Percentiles rank a stretch among this genome's conserved stretches.
Conservation (phyloP, 1,139 yeast species). For the Candida albicans region DNA sequence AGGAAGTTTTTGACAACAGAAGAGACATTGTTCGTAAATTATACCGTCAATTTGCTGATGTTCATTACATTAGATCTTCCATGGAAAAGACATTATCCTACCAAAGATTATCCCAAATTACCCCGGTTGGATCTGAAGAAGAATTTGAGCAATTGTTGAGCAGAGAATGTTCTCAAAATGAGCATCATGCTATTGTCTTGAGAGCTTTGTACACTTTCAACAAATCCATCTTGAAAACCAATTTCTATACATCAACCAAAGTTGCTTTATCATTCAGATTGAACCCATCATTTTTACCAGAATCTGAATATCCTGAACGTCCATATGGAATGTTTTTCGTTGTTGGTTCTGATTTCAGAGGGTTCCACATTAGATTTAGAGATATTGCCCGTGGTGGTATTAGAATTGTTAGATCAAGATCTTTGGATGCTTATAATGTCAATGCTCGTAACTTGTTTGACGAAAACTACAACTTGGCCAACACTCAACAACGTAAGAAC, state of each 20-base stretch:
- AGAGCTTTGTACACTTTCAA: constrained; percentile 83
- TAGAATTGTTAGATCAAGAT: constrained; percentile 88
- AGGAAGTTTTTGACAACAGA: constrained; percentile 71
- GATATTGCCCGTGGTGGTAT: constrained; percentile 99
- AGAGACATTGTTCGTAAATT: constrained; percentile 75
- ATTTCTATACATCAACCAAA: constrained; percentile 90
- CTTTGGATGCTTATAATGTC: constrained; percentile 79
- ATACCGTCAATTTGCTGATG: constrained; percentile 89
- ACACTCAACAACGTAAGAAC: constrained; percentile 94
- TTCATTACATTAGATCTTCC: constrained; percentile 75
- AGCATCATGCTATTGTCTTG: constrained; percentile 75
- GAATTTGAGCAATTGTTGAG: constrained; percentile 71
- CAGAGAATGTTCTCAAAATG: constrained; percentile 77
- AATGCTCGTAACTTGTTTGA: constrained; percentile 90
- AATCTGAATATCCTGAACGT: constrained; percentile 83
- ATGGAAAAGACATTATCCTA: constrained; percentile 84
- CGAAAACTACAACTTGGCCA: constrained; percentile 93
- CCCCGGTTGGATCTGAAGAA: constrained; percentile 71
- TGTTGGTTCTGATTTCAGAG: constrained; percentile 95
- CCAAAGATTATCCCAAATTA: constrained; percentile 78
- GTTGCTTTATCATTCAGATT: constrained; percentile 93
- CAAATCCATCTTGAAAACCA: constrained; percentile 85
- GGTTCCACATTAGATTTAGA: constrained; percentile 95
- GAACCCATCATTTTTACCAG: constrained; percentile 82
- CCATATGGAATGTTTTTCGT: constrained; percentile 95